Evolutionary conservation across 371 early-diverging fungal genomes (phyloP), one percentile per base, ranked within the genome.

Genomic region (Mortierella polycephala): DNA sequence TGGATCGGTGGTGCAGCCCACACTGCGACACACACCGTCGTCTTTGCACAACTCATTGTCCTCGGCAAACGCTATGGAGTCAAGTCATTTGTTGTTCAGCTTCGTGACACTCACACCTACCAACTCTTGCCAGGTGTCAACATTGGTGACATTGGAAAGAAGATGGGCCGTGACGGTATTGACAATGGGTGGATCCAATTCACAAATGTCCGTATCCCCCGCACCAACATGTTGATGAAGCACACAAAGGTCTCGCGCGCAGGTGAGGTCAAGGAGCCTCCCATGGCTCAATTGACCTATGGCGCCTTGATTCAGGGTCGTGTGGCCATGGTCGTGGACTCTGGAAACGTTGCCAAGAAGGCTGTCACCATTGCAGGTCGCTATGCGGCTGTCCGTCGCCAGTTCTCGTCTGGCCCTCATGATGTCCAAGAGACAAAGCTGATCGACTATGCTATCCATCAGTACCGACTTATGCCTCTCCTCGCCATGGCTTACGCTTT

Each of bases 1-100:
- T 98, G 98, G 98, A 96, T 97, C 71, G 98, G 98, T 67, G 97
- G 97, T 63, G 93, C 94, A 18, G 87, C 94, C 87, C 92, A 94
- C 66, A 89, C 92, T 42, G 95, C 96, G 60, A 94, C 95, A 7
- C 96, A 95, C 73, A 84, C 91, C 52, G 83, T 92, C 18, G 94
- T 93, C 37, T 91, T 91, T 83, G 96, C 96, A 18, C 92, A 92
- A 81, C 88, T 95, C 23, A 85, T 93, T 39, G 91, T 95, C 59
- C 87, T 89, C 64, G 91, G 91, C 56, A 91, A 92, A 81, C 80
- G 86, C 61, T 90, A 94, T 75, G 96, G 96, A 60, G 89, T 90
- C 64, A 92, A 95, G 82, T 89, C 92, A 53, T 92, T 92, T 69
- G 74, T 92, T 18, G 92, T 92, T n/a, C 92, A 87, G 60, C 79